Conservation (phyloP, 2,329 filamentous ascomycete genomes). For the Clonostachys byssicola region DNA sequence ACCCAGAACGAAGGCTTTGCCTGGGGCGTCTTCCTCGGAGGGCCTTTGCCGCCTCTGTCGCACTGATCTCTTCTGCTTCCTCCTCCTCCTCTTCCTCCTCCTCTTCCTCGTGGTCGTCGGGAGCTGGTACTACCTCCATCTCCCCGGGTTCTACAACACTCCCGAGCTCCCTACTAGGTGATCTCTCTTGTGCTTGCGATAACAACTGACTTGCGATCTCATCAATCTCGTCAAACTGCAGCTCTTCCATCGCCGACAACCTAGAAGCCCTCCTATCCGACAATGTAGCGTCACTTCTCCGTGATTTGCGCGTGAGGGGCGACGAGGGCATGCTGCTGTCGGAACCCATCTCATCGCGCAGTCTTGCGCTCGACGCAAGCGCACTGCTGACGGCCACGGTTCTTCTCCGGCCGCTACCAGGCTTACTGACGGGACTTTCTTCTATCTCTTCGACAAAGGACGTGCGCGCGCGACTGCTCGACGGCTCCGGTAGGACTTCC, state of each 20-base stretch:
- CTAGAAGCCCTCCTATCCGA: too few relatives aligned
- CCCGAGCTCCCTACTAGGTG: too few relatives aligned
- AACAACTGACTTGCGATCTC: slow-evolving; percentile 10
- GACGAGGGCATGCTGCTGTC: slow-evolving; percentile 29
- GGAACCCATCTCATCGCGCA: slow-evolving; percentile 31
- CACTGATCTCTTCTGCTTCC: slow-evolving; percentile 38
- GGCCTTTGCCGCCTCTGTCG: slow-evolving; percentile 31
- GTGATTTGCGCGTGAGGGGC: slow-evolving; percentile 35
- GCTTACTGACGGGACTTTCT: slow-evolving; percentile 49
- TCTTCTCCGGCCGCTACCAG: slow-evolving; percentile 49
- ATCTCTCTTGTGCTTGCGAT: slow-evolving; percentile 2
- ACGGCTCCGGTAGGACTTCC: slow-evolving; percentile 12
- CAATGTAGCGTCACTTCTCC: slow-evolving; percentile 19
- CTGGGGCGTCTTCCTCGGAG: slow-evolving; percentile 39
- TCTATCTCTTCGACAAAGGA: slow-evolving; percentile 13
- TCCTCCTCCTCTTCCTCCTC: slow-evolving; percentile 13
- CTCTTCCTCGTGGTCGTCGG: too few relatives aligned
- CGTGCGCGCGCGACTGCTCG: slow-evolving; percentile 5
- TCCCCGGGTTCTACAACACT: too few relatives aligned
- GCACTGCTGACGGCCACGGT: slow-evolving; percentile 26
- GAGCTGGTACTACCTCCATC: too few relatives aligned
- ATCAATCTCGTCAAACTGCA: slow-evolving; percentile 15
- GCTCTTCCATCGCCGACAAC: neutral
- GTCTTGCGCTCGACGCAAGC: slow-evolving; percentile 31
- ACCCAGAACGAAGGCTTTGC: slow-evolving; percentile 25